Base-by-base conservation (phyloP, 2,329 filamentous ascomycete species). In the Botrytis medusae region DNA sequence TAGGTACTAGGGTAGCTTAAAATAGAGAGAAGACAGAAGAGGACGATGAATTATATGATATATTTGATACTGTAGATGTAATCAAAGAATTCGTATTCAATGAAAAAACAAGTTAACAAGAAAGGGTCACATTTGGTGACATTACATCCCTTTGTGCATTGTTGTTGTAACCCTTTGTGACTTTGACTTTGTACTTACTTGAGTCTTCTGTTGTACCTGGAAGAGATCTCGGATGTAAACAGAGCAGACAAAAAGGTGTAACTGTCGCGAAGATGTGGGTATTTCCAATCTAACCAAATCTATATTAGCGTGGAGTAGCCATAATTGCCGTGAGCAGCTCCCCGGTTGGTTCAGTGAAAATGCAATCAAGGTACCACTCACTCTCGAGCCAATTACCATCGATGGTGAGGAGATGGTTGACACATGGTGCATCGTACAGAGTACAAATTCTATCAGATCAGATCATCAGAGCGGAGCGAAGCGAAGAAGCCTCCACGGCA, bases 401-500 rank as follows among this genome's bases (percentile, higher is more conserved):
- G 22, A 48, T 48, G 46, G 1, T 48, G 34, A 14, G 10, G 14
- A 2, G 5, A 34, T 34, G 10, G 9, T 25, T n/a, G n/a, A n/a
- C n/a, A n/a, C n/a, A n/a, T 37, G 34, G 4, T 1, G 8, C 34
- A 37, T 37, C 8, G 34, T 4, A 37, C 34, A 37, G 22, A 37
- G 34, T 25, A 14, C 34, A 25, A 34, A 61, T 37, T 22, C 32
- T 37, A 54, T 54, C 51, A 29, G 25, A 54, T 54, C 48, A 1
- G 22, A 22, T 61, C 34, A 25, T 37, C 59, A n/a, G 59, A 61
- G 59, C 59, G 59, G 59, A 61, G 59, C 34, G 59, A 40, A 40
- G 59, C 59, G 59, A 61, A 61, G 22, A 61, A 61, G 59, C 59
- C 59, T 61, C 59, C 59, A 61, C 59, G 59, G 59, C 59, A 61